These are phyloP conservation scores for Rhynchosporium agropyri DNA, from an alignment of 2,329 filamentous ascomycete genomes.

Conservation along the genomic window DNA sequence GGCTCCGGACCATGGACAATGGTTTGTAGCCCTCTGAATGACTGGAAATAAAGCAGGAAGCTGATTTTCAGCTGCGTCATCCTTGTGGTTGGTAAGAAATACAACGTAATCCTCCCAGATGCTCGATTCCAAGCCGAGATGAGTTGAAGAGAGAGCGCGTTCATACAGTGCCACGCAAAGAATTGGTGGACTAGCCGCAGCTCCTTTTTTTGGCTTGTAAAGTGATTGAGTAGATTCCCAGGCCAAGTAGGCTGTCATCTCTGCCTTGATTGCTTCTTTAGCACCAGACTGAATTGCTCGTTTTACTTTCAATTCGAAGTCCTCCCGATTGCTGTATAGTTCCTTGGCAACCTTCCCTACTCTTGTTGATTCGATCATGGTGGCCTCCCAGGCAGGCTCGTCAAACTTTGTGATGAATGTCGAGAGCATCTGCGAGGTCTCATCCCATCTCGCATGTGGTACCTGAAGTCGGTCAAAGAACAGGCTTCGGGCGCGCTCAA, in stretches of 20 bases:
- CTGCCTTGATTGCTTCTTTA: constrained; percentile 53
- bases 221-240: constrained; percentile 75
- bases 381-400: constrained; percentile 69
- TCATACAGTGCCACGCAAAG: constrained; percentile 72
- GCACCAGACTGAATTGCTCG: constrained; percentile 60
- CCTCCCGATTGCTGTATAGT: constrained; percentile 65
- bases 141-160: constrained; percentile 64
- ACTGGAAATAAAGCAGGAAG: constrained; percentile 64
- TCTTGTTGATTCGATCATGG: constrained; percentile 70
- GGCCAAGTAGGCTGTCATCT: constrained; percentile 72
- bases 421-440: constrained; percentile 75
- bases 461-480: constrained; percentile 70
- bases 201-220: constrained; percentile 53
- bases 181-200: constrained; percentile 49
- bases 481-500: constrained; percentile 67
- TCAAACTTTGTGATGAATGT: constrained; percentile 74
- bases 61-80: constrained; percentile 42
- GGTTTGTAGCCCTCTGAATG: constrained; percentile 78
- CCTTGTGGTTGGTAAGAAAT: constrained; percentile 35
- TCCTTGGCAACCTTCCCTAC: constrained; percentile 65
- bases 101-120: constrained; percentile 77
- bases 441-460: constrained; percentile 76
- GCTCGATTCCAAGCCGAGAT: constrained; percentile 72
- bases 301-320: constrained; percentile 67
- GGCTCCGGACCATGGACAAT: constrained; percentile 90